These are phyloP conservation scores for Climacium dendroides DNA, from an alignment of 225 moss, liverwort and hornwort genomes.

Conservation along the genomic window DNA sequence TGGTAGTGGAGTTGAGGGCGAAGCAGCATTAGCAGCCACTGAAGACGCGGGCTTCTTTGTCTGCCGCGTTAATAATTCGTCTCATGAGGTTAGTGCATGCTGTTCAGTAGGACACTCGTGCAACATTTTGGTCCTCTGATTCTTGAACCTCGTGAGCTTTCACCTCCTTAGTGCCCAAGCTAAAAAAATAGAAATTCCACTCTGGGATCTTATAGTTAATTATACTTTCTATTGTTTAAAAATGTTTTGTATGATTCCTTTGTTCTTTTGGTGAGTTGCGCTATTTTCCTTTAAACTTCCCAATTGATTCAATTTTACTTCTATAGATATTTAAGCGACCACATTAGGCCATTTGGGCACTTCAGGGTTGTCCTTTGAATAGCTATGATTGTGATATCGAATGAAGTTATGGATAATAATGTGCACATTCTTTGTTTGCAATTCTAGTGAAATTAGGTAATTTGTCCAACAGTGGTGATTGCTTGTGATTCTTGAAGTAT, in stretches of 20 bases:
- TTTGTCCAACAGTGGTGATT: neutral
- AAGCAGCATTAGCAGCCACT: constrained; percentile 31
- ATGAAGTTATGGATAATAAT: neutral
- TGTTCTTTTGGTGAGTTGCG: neutral
- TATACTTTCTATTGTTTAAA: neutral
- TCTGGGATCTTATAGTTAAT: neutral
- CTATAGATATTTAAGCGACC: neutral
- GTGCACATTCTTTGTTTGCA: neutral
- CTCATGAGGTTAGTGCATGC: constrained; percentile 9
- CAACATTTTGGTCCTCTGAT: neutral
- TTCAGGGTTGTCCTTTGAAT: neutral
- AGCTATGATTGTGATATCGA: neutral
- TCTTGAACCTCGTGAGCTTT: neutral
- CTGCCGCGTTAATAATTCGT: constrained; percentile 39
- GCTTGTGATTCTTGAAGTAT: neutral
- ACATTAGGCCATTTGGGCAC: neutral
- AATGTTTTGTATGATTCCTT: neutral
- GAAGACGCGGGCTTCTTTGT: constrained; percentile 53
- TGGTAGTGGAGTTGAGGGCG: constrained; percentile 41
- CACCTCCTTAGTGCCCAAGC: neutral
- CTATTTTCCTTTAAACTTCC: neutral
- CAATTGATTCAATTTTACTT: neutral
- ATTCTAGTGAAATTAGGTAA: neutral
- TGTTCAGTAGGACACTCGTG: neutral
- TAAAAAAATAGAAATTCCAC: neutral